phyloP scores from a whole-genome alignment of 1,139 yeast genomes.

The Nematodospora anomalae region DNA sequence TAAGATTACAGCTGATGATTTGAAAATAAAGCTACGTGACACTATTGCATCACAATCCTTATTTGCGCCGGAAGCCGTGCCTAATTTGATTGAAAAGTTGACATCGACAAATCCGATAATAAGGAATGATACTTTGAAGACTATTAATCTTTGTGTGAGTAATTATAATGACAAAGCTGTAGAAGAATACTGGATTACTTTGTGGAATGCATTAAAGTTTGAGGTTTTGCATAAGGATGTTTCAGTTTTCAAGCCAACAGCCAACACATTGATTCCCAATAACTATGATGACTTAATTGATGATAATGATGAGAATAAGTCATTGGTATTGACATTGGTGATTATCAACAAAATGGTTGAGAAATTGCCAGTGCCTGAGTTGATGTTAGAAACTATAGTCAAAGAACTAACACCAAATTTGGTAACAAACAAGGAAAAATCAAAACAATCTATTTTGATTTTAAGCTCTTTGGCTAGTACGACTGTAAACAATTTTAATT shows the following conservation, averaged over 20 bases:
- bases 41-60: slow-evolving; percentile 65
- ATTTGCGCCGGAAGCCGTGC: slow-evolving; percentile 73
- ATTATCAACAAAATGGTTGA: slow-evolving; percentile 45
- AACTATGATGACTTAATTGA: slow-evolving; percentile 28
- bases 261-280: slow-evolving; percentile 28
- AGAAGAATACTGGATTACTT: slow-evolving; percentile 62
- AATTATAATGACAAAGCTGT: slow-evolving; percentile 49
- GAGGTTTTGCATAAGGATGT: slow-evolving; percentile 77
- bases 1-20: slow-evolving; percentile 70
- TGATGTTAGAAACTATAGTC: slow-evolving; percentile 41
- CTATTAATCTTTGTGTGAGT: slow-evolving; percentile 58
- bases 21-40: slow-evolving; percentile 56
- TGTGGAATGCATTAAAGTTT: slow-evolving; percentile 88
- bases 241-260: slow-evolving; percentile 32
- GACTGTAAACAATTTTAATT: slow-evolving; percentile 42
- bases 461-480: slow-evolving; percentile 53
- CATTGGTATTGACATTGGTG: slow-evolving; percentile 47
- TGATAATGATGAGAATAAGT: slow-evolving; percentile 40
- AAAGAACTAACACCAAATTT: slow-evolving; percentile 62
- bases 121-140: slow-evolving; percentile 70
- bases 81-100: slow-evolving; percentile 78
- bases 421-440: slow-evolving; percentile 48
- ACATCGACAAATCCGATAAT: slow-evolving; percentile 79
- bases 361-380: slow-evolving; percentile 27
- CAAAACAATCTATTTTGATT: slow-evolving; percentile 61